Evolutionary conservation across 805 yeast genomes (phyloP), one percentile per base, ranked within the genome.

Genomic region (Candida namnaoensis): DNA sequence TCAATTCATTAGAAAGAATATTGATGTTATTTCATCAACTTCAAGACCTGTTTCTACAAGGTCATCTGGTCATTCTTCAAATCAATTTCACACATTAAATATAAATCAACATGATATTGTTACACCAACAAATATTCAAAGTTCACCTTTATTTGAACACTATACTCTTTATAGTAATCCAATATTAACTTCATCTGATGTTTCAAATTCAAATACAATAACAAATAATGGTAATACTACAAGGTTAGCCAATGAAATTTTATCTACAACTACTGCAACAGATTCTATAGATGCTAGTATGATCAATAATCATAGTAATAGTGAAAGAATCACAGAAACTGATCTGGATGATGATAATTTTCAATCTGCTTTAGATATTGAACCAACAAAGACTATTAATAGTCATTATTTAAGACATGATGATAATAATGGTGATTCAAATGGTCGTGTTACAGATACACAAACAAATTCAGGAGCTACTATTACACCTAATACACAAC

Each of bases 1-100:
- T 2, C 53, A 52, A 40, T 50, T 50, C 39, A 44, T 52, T 14
- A 45, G 48, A 37, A 44, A 38, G 26, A 47, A 49, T 35, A 45
- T 50, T 36, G 48, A 50, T 30, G 43, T 43, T 27, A 45, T 49
- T 32, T 50, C 54, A 30, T 42, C 52, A 28, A 42, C 41, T 3
- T 46, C 50, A 10, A 36, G 44, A 14, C 44, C 44, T 25, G 9
- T 39, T 7, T 35, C 19, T 42, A 25, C 37, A 37, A 13, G 38
- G n/a, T 11, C 7, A 30, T 30, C 6, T 13, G 11, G 11, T 6
- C n/a, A 30, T 2, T 12, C 33, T 30, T 30, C 33, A 11, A 30
- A 30, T 8, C 33, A 30, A 6, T 30, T 12, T 4, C 33, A 28
- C 19, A 19, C 19, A 19, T 19, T 19, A 19, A 19, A 19, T 19